Percentiles rank a stretch among this genome's conserved stretches.
Conservation (phyloP, 192 early-diverging fungal genomes). For the Coemansia sp. region DNA sequence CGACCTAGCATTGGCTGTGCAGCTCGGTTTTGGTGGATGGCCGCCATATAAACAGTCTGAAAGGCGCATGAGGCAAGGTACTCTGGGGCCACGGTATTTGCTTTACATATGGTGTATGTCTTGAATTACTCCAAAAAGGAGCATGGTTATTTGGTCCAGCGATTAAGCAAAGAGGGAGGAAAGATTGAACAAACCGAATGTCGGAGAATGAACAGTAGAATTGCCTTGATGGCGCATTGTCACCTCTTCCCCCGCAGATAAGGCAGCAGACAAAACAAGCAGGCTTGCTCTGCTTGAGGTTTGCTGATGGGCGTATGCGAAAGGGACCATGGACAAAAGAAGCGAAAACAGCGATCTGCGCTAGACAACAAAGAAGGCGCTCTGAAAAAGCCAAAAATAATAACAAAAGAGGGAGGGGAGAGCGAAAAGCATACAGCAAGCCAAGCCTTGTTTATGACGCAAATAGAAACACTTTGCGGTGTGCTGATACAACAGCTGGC, state of each 20-base stretch:
- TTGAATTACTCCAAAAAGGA: not conserved
- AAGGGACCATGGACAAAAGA: not conserved
- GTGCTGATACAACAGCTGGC: not conserved
- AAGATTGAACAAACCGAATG: not conserved
- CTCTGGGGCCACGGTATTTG: not conserved
- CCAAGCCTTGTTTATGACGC: not conserved
- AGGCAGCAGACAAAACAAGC: not conserved
- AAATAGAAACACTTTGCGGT: not conserved
- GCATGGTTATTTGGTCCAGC: not conserved
- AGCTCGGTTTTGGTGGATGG: not conserved
- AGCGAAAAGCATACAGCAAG: not conserved
- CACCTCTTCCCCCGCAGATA: not conserved
- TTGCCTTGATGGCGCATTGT: conserved; percentile 1
- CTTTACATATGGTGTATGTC: not conserved
- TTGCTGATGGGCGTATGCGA: not conserved
- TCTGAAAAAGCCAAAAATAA: conserved; percentile 5
- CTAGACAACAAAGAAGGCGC: not conserved
- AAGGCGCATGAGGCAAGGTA: not conserved
- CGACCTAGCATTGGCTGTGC: not conserved
- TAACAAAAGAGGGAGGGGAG: not conserved
- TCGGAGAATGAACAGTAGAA: conserved; percentile 12
- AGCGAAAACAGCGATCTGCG: not conserved
- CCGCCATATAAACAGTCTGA: not conserved
- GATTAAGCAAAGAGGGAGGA: not conserved
- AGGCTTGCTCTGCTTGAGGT: no score